Conservation (phyloP, 768 basidiomycete species). For the Tylopilus felleus region DNA sequence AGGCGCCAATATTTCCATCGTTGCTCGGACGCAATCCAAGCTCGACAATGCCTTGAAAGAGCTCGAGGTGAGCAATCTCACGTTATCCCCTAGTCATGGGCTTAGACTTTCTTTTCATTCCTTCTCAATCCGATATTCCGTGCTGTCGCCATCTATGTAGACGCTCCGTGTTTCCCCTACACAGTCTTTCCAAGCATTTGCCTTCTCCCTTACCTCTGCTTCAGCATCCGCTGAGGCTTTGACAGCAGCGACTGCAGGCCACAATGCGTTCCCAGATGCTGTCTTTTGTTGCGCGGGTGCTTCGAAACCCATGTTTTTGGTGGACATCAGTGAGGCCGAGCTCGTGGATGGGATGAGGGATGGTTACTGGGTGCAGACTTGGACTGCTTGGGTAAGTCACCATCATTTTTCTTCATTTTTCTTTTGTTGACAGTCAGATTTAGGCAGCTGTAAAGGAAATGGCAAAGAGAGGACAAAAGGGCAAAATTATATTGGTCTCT, state of each 20-base stretch:
- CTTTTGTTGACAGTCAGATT: not conserved
- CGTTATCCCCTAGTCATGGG: not conserved
- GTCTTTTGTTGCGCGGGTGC: slow-evolving; percentile 79
- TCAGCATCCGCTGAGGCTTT: slow-evolving; percentile 58
- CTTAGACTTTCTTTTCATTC: not conserved
- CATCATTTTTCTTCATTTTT: not conserved
- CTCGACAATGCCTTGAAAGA: slow-evolving; percentile 56
- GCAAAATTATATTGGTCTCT: slow-evolving; percentile 74
- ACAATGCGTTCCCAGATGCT: slow-evolving; percentile 67
- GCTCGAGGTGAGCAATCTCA: slow-evolving; percentile 53
- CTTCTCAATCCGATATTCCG: not conserved
- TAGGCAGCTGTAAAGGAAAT: slow-evolving; percentile 69
- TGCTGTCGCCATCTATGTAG: slow-evolving; percentile 32
- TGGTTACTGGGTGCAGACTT: slow-evolving; percentile 40
- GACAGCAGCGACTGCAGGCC: slow-evolving; percentile 50
- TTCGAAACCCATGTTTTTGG: slow-evolving; percentile 66
- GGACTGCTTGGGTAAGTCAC: slow-evolving; percentile 44
- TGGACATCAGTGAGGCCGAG: slow-evolving; percentile 63
- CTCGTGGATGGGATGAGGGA: slow-evolving; percentile 43
- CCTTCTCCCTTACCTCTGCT: slow-evolving; percentile 58
- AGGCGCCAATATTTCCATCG: slow-evolving; percentile 84
- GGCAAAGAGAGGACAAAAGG: slow-evolving; percentile 50
- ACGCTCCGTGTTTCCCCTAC: slow-evolving; percentile 46
- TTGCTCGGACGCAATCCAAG: slow-evolving; percentile 68
- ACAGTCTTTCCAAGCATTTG: slow-evolving; percentile 65